Base-by-base conservation (phyloP, 1,284 basidiomycete genomes). In the Pholiota adiposa region DNA sequence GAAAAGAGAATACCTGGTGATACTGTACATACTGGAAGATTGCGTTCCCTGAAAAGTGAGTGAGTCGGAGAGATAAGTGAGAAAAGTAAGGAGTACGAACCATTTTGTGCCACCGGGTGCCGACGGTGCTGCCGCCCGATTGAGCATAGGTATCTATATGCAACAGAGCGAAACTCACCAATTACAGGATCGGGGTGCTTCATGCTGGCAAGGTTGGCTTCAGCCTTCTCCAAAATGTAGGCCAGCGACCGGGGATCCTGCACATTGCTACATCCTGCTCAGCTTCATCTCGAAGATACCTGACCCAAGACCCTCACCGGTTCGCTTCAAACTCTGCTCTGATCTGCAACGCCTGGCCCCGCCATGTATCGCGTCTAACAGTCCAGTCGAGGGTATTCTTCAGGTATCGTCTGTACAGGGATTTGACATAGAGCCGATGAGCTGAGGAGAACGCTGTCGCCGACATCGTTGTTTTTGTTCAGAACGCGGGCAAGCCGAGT, bases 161-260 rank as follows among this genome's bases (percentile, higher is more conserved):
- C 19, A 51, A 34, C 51, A 59, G n/a, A 38, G 23, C 9, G 33
- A 52, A 51, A 77, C 77, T 72, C 76, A 97, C 96, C 79, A 75
- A 91, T 90, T 77, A 96, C 95, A 52, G 96, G 96, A 76, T 97
- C 96, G 11, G 95, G 96, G 74, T 98, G 96, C 64, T 79, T 79
- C 68, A 78, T 83, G 31, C 75, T 76, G 14, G 86, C 88, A 29
- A 97, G 79, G 29, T 85, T 77, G 8, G 86, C 88, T 77, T 97
- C 96, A 6, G 94, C 94, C 70, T 89, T 86, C 70, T 89, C 86
- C 41, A 98, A 77, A 57, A 97, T 85, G n/a, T 77, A 72, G 12
- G 92, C 92, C 56, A 98, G 79, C 29, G 90, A 90, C 65, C 96
- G 84, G 14, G 96, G 96, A 73, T 97, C 94, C 60, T 87, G 85